A percentile compares a stretch with the other conserved stretches of the same genome.
Evolutionary conservation across 495 filamentous ascomycete species (phyloP).

Genomic region (Podospora pseudopauciseta): DNA sequence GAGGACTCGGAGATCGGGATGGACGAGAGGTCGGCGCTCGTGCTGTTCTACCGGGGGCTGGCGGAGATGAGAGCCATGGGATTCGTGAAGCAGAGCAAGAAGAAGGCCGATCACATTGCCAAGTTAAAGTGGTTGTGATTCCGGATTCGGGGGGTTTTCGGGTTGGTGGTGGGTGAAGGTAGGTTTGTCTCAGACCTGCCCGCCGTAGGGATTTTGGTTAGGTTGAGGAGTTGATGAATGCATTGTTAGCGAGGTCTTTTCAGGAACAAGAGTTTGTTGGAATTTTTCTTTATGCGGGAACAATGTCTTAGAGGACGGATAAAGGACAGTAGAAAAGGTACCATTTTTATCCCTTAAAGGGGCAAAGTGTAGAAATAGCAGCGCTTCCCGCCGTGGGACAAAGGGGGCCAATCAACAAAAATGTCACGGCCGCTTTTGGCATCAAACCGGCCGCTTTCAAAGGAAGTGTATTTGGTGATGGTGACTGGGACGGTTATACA

Average conservation of each 20-base stretch:
- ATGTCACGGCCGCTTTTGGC: neutral
- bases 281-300: neutral
- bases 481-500: neutral
- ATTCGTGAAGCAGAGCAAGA: slow-evolving; percentile 82
- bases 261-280: neutral
- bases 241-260: slow-evolving; percentile 11
- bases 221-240: slow-evolving; percentile 1
- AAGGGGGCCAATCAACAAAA: neutral
- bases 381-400: neutral
- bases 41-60: slow-evolving; percentile 75
- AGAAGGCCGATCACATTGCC: slow-evolving; percentile 85
- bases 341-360: slow-evolving; percentile 3
- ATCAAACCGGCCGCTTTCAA: neutral
- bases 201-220: slow-evolving; percentile 9
- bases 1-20: slow-evolving; percentile 48
- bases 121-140: slow-evolving; percentile 58
- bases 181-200: neutral
- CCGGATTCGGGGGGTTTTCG: slow-evolving; percentile 11
- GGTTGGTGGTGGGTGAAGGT: neutral
- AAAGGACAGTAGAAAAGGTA: slow-evolving; percentile 1
- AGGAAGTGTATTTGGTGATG: neutral
- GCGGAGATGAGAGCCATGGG: slow-evolving; percentile 83
- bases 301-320: slow-evolving; percentile 14
- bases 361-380: neutral
- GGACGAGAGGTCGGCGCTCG: slow-evolving; percentile 54